A percentile compares a stretch with the other conserved stretches of the same genome.
Evolutionary conservation across 371 early-diverging fungal species (phyloP).

Genomic region (Capniomyces stellatus): DNA sequence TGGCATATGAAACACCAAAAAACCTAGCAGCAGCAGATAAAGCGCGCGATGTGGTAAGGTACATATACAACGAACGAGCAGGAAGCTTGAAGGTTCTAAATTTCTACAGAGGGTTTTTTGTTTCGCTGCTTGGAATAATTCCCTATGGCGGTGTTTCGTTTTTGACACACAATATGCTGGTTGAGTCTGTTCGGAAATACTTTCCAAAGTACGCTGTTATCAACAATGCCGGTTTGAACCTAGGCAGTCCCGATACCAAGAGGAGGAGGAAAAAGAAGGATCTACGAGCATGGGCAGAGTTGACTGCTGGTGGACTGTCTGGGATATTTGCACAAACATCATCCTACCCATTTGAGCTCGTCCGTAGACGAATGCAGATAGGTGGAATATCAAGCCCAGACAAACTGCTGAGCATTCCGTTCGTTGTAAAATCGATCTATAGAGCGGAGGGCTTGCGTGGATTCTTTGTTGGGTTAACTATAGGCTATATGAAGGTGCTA

Average conservation of each 20-base stretch:
- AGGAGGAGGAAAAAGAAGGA: constrained; percentile 15
- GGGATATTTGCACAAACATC: constrained; percentile 70
- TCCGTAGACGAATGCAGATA: constrained; percentile 83
- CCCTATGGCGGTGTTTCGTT: constrained; percentile 93
- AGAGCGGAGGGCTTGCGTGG: constrained; percentile 48
- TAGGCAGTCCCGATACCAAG: constrained; percentile 1
- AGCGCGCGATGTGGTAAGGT: constrained; percentile 8
- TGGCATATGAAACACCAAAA: constrained; percentile 56
- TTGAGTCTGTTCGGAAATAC: constrained; percentile 32
- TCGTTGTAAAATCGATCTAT: constrained; percentile 33
- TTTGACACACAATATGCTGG: constrained; percentile 47
- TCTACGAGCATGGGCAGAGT: constrained; percentile 51
- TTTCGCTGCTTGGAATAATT: constrained; percentile 82
- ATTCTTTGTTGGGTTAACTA: constrained; percentile 79
- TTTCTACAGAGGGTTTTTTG: constrained; percentile 83
- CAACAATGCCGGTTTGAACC: not conserved
- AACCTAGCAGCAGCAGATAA: constrained; percentile 6
- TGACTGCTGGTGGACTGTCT: constrained; percentile 61
- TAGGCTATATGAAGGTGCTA: constrained; percentile 81
- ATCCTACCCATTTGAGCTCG: constrained; percentile 80
- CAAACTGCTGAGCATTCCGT: constrained; percentile 20
- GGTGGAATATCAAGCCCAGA: constrained; percentile 36
- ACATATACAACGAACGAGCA: constrained; percentile 18
- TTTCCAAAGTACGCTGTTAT: constrained; percentile 21
- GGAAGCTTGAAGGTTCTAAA: constrained; percentile 26